Percentiles rank a stretch among this genome's conserved stretches.
Evolutionary conservation across 805 yeast genomes (phyloP).

Genomic region (Lachancea quebecensis): DNA sequence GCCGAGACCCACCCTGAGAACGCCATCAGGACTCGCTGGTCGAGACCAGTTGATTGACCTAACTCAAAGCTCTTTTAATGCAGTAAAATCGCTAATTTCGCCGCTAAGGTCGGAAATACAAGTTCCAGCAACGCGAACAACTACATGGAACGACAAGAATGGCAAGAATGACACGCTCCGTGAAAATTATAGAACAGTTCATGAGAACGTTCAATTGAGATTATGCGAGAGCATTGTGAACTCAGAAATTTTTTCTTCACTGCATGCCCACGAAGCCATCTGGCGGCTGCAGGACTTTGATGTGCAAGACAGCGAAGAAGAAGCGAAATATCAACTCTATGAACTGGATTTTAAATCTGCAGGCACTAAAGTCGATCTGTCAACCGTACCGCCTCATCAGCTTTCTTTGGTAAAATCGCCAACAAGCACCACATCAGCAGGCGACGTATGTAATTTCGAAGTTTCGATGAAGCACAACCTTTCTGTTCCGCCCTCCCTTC

Average conservation of each 20-base stretch:
- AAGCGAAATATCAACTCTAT: background rate
- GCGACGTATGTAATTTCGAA: too few relatives aligned
- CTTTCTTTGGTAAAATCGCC: background rate
- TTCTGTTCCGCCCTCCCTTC: constrained; percentile 11
- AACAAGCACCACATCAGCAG: too few relatives aligned
- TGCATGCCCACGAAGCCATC: background rate
- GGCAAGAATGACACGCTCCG: background rate
- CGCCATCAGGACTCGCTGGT: constrained; percentile 1
- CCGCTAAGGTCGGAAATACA: constrained; percentile 21
- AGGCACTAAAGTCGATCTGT: background rate
- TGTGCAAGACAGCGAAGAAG: constrained; percentile 3
- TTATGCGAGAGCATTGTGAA: background rate
- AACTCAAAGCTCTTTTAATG: constrained; percentile 27
- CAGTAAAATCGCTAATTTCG: constrained; percentile 23
- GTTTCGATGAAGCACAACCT: background rate
- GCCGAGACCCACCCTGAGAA: background rate
- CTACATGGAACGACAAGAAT: constrained; percentile 13
- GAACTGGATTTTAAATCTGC: background rate
- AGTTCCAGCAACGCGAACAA: constrained; percentile 29
- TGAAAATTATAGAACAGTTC: background rate
- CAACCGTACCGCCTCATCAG: background rate
- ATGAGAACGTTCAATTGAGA: background rate
- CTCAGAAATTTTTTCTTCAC: background rate
- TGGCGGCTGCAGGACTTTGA: background rate
- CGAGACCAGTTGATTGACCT: constrained; percentile 20